These are phyloP conservation scores for Cryphonectria carpinicola DNA, from an alignment of 2,329 filamentous ascomycete genomes.

Conservation along the genomic window DNA sequence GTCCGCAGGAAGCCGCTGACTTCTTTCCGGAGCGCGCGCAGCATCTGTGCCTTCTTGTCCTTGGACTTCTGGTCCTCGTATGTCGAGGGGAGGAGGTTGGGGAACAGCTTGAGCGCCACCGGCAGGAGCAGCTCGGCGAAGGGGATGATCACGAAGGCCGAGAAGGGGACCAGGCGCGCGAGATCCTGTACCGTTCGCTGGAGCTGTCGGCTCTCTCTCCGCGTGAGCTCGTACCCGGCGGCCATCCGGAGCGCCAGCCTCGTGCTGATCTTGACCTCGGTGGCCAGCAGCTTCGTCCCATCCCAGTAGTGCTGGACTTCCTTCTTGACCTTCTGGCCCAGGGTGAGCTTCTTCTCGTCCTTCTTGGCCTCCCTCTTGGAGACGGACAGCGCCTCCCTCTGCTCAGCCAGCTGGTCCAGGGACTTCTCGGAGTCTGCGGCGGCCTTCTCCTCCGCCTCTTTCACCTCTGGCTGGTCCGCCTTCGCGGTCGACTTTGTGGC, in stretches of 20 bases:
- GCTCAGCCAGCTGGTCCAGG: constrained; percentile 65
- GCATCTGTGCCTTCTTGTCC: constrained; percentile 80
- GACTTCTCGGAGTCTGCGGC: constrained; percentile 45
- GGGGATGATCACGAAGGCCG: constrained; percentile 94
- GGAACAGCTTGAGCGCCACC: constrained; percentile 90
- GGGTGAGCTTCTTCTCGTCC: constrained; percentile 82
- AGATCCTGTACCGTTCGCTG: constrained; percentile 93
- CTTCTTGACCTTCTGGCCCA: constrained; percentile 93
- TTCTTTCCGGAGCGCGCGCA: constrained; percentile 88
- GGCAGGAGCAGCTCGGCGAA: constrained; percentile 93
- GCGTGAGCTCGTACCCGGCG: constrained; percentile 92
- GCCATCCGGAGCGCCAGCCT: constrained; percentile 95
- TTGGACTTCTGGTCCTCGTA: constrained; percentile 92
- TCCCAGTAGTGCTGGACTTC: constrained; percentile 97
- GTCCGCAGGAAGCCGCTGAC: constrained; percentile 88
- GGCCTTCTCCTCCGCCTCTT: constrained; percentile 35
- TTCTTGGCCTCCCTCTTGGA: constrained; percentile 65
- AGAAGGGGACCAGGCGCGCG: constrained; percentile 90
- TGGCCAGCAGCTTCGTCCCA: constrained; percentile 90
- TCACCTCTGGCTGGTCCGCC: constrained; percentile 37
- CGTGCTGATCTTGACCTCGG: constrained; percentile 91
- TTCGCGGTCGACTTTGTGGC: constrained; percentile 41
- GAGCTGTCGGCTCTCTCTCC: constrained; percentile 90
- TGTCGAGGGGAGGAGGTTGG: constrained; percentile 95
- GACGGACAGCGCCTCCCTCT: constrained; percentile 64